Evolutionary conservation across 345 rosid genomes (phyloP).

Genomic region (Melaleuca alternifolia): DNA sequence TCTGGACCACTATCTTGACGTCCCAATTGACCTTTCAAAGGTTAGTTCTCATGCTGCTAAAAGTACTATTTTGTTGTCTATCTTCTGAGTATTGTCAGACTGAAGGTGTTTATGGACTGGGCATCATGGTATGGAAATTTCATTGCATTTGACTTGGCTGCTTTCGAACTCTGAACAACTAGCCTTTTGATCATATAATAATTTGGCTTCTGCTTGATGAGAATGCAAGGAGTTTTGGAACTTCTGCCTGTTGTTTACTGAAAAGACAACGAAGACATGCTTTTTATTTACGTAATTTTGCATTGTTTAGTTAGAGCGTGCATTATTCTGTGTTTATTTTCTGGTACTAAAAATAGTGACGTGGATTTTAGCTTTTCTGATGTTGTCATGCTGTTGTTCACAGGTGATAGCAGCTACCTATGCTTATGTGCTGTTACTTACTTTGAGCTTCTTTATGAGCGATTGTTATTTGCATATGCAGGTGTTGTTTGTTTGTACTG

Average conservation of each 20-base stretch:
- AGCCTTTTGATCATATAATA: neutral
- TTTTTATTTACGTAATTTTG: neutral
- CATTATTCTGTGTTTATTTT: neutral
- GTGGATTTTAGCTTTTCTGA: neutral
- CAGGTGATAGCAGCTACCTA: neutral
- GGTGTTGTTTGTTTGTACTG: slow-evolving; percentile 99
- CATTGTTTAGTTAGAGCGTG: neutral
- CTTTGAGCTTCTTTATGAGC: neutral
- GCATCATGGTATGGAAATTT: neutral
- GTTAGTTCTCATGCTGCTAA: slow-evolving; percentile 18
- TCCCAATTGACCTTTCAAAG: slow-evolving; percentile 92
- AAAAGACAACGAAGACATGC: neutral
- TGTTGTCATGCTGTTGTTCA: neutral
- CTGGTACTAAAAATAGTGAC: neutral
- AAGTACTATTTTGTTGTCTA: neutral
- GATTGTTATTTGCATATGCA: slow-evolving; percentile 10
- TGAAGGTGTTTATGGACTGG: neutral
- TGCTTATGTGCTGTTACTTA: neutral
- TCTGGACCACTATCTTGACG: slow-evolving; percentile 98
- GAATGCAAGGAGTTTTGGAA: neutral
- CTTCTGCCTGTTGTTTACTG: neutral
- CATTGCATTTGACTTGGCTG: neutral
- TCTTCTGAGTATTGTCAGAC: neutral
- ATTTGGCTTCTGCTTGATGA: neutral
- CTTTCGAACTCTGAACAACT: neutral